Evolutionary conservation across 176 grass and related monocot species (phyloP).

Genomic region (Tillandsia fasciculata): DNA sequence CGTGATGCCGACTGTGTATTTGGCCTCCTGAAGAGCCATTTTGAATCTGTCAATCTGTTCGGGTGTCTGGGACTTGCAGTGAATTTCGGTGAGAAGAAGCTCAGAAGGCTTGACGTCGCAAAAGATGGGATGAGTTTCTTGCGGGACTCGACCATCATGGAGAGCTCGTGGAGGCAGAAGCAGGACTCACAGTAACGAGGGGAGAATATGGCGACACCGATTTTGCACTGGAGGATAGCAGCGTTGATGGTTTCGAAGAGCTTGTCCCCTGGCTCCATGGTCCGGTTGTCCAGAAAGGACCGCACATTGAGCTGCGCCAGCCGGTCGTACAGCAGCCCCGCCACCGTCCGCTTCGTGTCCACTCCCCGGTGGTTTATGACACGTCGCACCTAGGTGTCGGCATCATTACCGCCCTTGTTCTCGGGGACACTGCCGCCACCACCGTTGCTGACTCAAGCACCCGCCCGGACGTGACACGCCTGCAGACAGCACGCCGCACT

Average conservation of each 20-base stretch:
- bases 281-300: constrained; percentile 53
- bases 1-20: constrained; percentile 56
- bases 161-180: constrained; percentile 73
- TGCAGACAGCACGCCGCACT: background rate
- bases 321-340: constrained; percentile 40
- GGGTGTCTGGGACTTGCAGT: constrained; percentile 7
- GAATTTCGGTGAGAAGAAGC: constrained; percentile 23
- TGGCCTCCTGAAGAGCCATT: constrained; percentile 42
- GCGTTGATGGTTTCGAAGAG: constrained; percentile 36
- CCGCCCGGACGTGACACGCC: background rate
- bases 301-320: constrained; percentile 14
- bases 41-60: constrained; percentile 42
- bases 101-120: constrained; percentile 70
- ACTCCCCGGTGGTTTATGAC: constrained; percentile 77
- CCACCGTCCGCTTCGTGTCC: constrained; percentile 67
- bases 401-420: background rate
- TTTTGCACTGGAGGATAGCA: constrained; percentile 30
- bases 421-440: background rate
- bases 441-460: background rate
- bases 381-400: constrained; percentile 33
- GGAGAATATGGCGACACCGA: constrained; percentile 69
- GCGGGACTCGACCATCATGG: constrained; percentile 43
- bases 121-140: constrained; percentile 83
- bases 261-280: constrained; percentile 59
- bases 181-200: constrained; percentile 45